A percentile compares a stretch with the other conserved stretches of the same genome.
Evolutionary conservation across 2,329 filamentous ascomycete genomes (phyloP).

Genomic region (Didymella pinodella): DNA sequence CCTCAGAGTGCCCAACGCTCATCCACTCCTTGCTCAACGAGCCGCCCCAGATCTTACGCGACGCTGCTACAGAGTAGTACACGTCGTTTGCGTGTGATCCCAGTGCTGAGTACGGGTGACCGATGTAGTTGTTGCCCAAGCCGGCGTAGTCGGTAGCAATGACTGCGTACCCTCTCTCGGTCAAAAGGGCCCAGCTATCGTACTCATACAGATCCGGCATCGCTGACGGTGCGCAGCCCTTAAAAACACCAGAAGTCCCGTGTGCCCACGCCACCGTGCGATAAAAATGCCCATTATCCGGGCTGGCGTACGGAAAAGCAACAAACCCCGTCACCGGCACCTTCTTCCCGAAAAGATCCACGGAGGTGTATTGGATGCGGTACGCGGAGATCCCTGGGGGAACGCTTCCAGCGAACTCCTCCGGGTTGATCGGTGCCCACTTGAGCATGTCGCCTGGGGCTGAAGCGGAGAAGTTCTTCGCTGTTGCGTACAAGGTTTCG

Average conservation of each 20-base stretch:
- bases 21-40: slow-evolving; percentile 2
- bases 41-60: slow-evolving; percentile 4
- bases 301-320: slow-evolving; percentile 8
- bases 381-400: slow-evolving; percentile 2
- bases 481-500: slow-evolving; percentile 10
- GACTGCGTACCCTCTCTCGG: slow-evolving; percentile 7
- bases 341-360: neutral
- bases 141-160: slow-evolving; percentile 12
- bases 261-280: slow-evolving; percentile 12
- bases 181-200: slow-evolving; percentile 2
- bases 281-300: neutral
- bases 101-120: slow-evolving; percentile 8
- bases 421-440: neutral
- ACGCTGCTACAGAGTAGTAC: slow-evolving; percentile 13
- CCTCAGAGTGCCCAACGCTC: slow-evolving; percentile 11
- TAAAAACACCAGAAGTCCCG: slow-evolving; percentile 10
- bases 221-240: slow-evolving; percentile 8
- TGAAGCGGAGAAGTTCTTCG: slow-evolving; percentile 12
- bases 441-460: slow-evolving; percentile 13
- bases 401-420: neutral
- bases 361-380: slow-evolving; percentile 10
- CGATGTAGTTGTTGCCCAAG: slow-evolving; percentile 6
- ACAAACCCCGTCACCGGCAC: slow-evolving; percentile 13
- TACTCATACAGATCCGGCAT: slow-evolving; percentile 7
- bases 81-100: slow-evolving; percentile 9